phyloP scores from a whole-genome alignment of 495 filamentous ascomycete genomes.

The Hypoxylon subgilvum region DNA sequence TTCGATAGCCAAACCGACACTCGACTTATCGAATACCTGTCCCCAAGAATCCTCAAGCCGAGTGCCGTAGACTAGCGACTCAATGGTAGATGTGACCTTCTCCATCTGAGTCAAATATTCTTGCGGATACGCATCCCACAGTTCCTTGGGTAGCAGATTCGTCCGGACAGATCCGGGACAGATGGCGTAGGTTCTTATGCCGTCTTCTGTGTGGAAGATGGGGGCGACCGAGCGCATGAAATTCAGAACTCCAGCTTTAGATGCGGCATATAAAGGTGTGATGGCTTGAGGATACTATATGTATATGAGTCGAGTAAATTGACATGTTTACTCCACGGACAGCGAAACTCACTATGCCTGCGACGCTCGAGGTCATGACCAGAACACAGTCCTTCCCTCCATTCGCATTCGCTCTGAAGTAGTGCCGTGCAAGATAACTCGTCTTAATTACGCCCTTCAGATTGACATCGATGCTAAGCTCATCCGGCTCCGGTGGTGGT shows the following conservation, averaged over 20 bases:
- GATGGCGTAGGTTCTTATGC: conserved; percentile 35
- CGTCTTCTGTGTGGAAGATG: conserved; percentile 30
- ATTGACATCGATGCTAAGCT: conserved; percentile 49
- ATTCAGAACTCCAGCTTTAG: conserved; percentile 51
- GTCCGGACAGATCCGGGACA: conserved; percentile 37
- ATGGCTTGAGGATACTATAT: conserved; percentile 48
- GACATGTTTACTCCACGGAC: neutral
- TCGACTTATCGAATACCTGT: conserved; percentile 18
- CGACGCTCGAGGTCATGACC: conserved; percentile 50
- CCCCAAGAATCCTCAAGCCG: conserved; percentile 20
- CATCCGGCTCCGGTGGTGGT: conserved; percentile 42
- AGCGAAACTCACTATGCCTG: conserved; percentile 39
- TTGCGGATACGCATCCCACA: conserved; percentile 38
- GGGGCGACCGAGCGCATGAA: conserved; percentile 48
- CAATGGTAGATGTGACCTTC: conserved; percentile 23
- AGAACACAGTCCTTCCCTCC: conserved; percentile 43
- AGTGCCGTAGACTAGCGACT: conserved; percentile 16
- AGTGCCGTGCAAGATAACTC: conserved; percentile 49
- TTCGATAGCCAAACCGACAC: conserved; percentile 21
- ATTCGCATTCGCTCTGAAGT: conserved; percentile 41
- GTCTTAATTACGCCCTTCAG: conserved; percentile 48
- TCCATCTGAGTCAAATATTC: conserved; percentile 27
- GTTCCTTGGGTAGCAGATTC: conserved; percentile 22
- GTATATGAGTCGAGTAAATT: neutral
- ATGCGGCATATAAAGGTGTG: conserved; percentile 50